Evolutionary conservation across 257 asterid species (phyloP), one percentile per base, ranked within the genome.

Genomic region (Solanum gracilifrons): DNA sequence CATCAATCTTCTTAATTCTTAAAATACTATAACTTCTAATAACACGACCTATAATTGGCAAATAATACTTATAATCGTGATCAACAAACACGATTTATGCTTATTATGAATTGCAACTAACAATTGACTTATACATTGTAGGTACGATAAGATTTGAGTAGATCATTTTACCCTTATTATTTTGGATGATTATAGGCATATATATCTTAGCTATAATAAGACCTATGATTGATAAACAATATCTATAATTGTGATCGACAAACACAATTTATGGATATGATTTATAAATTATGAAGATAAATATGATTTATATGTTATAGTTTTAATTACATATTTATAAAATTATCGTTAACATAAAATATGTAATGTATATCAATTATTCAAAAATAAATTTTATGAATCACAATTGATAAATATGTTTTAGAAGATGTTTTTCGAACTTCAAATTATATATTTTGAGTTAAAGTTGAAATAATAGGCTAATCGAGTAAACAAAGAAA

Each of bases 111-210:
- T 62, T 23, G 13, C 69, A 62, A 62, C 0, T 21, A 0, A 0
- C 69, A 62, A 0, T 0, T 9, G 1, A 62, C 66, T 55, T 55
- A 55, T 55, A 3, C 5, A 20, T 55, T 55, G 0, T 0, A 23
- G 2, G 0, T 55, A 55, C 11, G 0, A 55, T 55, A 20, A 11
- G 25, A 55, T 0, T 55, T 55, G 25, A 20, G 0, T 55, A 0
- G 0, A 20, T 7, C 0, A 2, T 20, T 0, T 55, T 18, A 20
- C 0, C 5, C 10, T 55, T 20, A 20, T 55, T 7, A 6, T 6
- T 55, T 18, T 55, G 0, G 0, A 55, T 55, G 25, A 55, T 55
- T 0, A 55, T 55, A 55, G 25, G 20, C 1, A 3, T 55, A 55
- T 0, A 55, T 7, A 55, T 20, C 7, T 55, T 55, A 55, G 25